Conservation (phyloP, 2,329 filamentous ascomycete species). For the Diaporthe vexans region DNA sequence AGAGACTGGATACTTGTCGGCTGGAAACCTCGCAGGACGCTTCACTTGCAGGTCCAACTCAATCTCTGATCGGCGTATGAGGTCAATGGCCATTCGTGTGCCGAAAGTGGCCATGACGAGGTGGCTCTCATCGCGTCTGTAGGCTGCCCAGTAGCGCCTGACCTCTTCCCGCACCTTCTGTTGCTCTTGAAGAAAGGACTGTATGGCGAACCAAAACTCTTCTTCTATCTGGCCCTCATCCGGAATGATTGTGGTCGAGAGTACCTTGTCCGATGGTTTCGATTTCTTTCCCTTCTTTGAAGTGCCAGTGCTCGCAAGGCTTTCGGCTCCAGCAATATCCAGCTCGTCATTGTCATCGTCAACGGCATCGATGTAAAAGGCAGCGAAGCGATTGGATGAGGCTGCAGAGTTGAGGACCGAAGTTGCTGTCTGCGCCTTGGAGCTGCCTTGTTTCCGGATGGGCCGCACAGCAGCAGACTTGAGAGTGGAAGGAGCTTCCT, state of each 20-base stretch:
- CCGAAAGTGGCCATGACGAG: conserved; percentile 26
- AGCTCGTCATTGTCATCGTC: neutral
- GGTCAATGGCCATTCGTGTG: conserved; percentile 26
- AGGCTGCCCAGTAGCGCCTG: conserved; percentile 28
- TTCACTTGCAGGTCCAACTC: conserved; percentile 22
- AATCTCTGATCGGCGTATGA: conserved; percentile 32
- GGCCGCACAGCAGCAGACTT: neutral
- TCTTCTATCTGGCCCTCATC: conserved; percentile 30
- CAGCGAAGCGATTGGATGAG: conserved; percentile 14
- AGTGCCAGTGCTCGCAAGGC: neutral
- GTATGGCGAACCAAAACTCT: conserved; percentile 34
- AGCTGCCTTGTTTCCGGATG: neutral
- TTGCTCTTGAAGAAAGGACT: conserved; percentile 28
- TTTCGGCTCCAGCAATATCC: neutral
- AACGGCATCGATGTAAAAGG: neutral
- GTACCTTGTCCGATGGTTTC: neutral
- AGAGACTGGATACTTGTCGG: conserved; percentile 22
- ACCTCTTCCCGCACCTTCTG: conserved; percentile 21
- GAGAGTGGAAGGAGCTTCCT: neutral
- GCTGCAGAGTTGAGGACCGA: neutral
- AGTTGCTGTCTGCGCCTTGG: neutral
- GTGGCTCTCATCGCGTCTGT: neutral
- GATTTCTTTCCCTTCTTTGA: neutral
- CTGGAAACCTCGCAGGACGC: conserved; percentile 25
- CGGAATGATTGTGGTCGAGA: neutral